Conservation (phyloP, 106 monocot genomes). For the Cymbidium sinense region DNA sequence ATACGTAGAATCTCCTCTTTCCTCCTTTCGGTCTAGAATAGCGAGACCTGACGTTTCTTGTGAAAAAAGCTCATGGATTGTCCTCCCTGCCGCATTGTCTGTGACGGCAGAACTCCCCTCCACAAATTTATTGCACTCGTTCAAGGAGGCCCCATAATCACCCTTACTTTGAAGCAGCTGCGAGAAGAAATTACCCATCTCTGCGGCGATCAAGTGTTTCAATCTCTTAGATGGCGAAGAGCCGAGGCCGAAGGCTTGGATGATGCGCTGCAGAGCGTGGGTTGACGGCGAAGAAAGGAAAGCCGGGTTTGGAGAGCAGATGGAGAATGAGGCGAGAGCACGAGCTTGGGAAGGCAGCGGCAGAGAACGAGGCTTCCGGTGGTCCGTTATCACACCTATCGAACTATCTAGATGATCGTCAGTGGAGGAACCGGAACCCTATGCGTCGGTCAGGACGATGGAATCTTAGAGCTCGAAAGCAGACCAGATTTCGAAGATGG, state of each 20-base stretch:
- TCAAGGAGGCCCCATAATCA: neutral
- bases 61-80: neutral
- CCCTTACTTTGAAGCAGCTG: neutral
- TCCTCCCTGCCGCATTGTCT: neutral
- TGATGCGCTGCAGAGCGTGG: too few species aligned
- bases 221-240: too few species aligned
- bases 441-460: neutral
- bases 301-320: too few species aligned
- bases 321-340: too few species aligned
- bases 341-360: neutral
- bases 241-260: too few species aligned
- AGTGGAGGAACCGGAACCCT: neutral
- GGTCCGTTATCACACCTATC: neutral
- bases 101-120: too few species aligned
- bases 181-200: constrained; percentile 1
- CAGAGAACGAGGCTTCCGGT: neutral
- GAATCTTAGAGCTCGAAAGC: too few species aligned
- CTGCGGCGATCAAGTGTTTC: neutral
- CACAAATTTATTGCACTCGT: neutral
- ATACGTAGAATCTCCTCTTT: neutral
- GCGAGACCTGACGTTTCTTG: neutral
- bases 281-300: too few species aligned
- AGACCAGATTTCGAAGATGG: too few species aligned
- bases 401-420: neutral
- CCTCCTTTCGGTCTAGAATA: neutral